phyloP scores from a whole-genome alignment of 352 stramenopile genomes.

The Phytophthora palmivora region DNA sequence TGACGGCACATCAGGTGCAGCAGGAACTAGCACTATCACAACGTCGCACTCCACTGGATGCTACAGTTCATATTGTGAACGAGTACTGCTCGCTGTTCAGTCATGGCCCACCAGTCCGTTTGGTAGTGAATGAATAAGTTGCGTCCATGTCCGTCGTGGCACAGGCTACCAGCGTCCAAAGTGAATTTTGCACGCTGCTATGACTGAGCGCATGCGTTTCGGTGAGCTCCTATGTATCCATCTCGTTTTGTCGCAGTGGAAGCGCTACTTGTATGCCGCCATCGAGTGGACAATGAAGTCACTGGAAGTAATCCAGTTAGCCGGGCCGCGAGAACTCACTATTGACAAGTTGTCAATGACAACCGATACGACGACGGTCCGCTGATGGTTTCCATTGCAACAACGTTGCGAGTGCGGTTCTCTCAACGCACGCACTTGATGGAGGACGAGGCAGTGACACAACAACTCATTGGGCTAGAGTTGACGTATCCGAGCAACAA shows the following conservation, averaged over 20 bases:
- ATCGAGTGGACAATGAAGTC: conserved; percentile 59
- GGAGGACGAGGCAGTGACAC: conserved; percentile 37
- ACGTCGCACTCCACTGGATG: conserved; percentile 26
- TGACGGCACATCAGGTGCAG: conserved; percentile 41
- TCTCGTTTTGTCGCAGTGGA: conserved; percentile 57
- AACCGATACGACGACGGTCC: conserved; percentile 35
- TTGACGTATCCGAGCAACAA: conserved; percentile 55
- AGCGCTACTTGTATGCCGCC: conserved; percentile 58
- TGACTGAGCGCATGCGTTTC: conserved; percentile 52
- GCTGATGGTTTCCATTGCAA: conserved; percentile 40
- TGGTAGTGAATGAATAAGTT: conserved; percentile 37
- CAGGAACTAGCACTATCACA: conserved; percentile 38
- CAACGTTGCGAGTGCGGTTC: conserved; percentile 47
- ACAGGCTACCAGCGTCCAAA: conserved; percentile 29
- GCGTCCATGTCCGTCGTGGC: conserved; percentile 27
- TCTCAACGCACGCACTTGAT: conserved; percentile 53
- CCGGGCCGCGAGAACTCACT: conserved; percentile 13
- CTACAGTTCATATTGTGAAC: conserved; percentile 42
- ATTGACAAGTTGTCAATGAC: too few relatives aligned
- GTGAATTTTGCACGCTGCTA: conserved; percentile 47
- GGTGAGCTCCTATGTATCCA: conserved; percentile 47
- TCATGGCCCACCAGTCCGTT: conserved; percentile 50
- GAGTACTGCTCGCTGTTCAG: conserved; percentile 66
- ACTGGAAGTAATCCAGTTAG: conserved; percentile 40
- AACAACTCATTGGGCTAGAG: conserved; percentile 52